These are phyloP conservation scores for Moesziomyces globuligerus DNA, from an alignment of 1,284 basidiomycete species.

Conservation along the genomic window DNA sequence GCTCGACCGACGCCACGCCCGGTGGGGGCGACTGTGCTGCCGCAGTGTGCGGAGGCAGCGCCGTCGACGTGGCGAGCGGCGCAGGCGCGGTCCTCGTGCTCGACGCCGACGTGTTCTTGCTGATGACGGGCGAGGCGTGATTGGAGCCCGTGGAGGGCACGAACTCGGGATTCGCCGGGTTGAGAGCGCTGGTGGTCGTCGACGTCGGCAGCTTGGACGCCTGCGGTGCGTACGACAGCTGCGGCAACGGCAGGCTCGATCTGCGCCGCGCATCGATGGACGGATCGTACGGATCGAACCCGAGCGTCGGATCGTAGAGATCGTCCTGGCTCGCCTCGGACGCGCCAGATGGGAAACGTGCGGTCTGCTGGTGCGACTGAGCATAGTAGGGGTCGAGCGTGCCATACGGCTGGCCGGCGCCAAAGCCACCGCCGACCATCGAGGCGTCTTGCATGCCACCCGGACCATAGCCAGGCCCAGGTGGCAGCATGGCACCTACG, in stretches of 20 bases:
- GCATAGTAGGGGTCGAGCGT: conserved; percentile 22
- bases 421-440: conserved; percentile 23
- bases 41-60: conserved; percentile 11
- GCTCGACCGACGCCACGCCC: conserved; percentile 32
- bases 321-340: conserved; percentile 48
- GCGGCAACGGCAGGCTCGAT: conserved; percentile 43
- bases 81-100: neutral
- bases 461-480: conserved; percentile 13
- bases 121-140: conserved; percentile 36
- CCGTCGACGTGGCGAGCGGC: conserved; percentile 3
- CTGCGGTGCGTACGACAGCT: conserved; percentile 16
- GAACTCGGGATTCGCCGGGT: conserved; percentile 55
- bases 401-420: conserved; percentile 12
- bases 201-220: conserved; percentile 15
- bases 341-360: conserved; percentile 27
- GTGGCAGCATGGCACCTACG: conserved; percentile 23
- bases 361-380: conserved; percentile 11
- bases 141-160: conserved; percentile 48
- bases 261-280: conserved; percentile 38
- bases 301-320: conserved; percentile 42
- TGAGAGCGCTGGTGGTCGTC: conserved; percentile 27
- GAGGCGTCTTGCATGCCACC: conserved; percentile 22
- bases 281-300: conserved; percentile 45
- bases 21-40: conserved; percentile 29
- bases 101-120: conserved; percentile 16